Evolutionary conservation across 257 asterid genomes (phyloP), one percentile per base, ranked within the genome.

Genomic region (Salvia miltiorrhiza): DNA sequence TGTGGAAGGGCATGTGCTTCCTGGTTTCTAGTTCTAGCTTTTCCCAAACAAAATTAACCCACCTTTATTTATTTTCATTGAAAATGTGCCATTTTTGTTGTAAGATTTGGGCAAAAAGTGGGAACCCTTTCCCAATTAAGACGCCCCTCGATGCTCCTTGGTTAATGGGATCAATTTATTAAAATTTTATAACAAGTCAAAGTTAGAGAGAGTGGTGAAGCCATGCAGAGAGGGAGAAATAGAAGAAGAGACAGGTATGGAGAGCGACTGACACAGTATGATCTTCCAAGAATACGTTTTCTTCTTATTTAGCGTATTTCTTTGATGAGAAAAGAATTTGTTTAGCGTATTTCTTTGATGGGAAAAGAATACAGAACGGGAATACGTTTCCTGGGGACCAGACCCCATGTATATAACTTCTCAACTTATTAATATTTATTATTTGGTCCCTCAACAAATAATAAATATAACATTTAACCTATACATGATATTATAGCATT

Each of bases 1-100:
- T 71, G 80, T 47, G 43, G 30, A 81, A 77, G 78, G 80, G 84
- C 76, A 71, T 84, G 74, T 79, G 76, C 66, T 55, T 83, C 79
- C 76, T 71, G 61, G 73, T 74, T 80, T 80, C 76, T 72, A 78
- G 79, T 81, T 80, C 63, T 33, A 45, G 52, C 72, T 33, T 79
- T 60, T 52, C 70, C 73, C 69, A 59, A 59, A 2, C n/a, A n/a
- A n/a, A n/a, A n/a, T n/a, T n/a, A n/a, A n/a, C 21, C 14, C 57
- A 67, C 64, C 63, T 53, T 70, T 53, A 37, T 33, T 72, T 44
- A 24, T 8, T 35, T 14, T 43, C 64, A 39, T 83, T 82, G 72
- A 61, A 74, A 73, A 52, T 65, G 45, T 47, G 13, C 33, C 76
- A 69, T 63, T 79, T 70, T 43, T 49, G 63, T 71, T 54, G 40